phyloP scores from a whole-genome alignment of 495 filamentous ascomycete genomes.

The Aspergillus bridgeri region DNA sequence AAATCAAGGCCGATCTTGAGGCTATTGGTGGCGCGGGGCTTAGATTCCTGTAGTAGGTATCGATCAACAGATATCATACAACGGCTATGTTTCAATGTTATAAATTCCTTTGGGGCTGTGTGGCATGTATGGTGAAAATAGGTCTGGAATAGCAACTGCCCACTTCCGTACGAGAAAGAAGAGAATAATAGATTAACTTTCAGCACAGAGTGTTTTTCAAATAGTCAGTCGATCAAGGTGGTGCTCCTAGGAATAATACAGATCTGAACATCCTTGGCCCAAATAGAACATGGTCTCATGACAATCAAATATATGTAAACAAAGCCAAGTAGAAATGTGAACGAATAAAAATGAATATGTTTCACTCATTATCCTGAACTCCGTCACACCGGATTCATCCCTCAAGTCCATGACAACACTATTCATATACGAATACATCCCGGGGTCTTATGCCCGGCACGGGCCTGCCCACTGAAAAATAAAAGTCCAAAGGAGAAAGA shows the following conservation, averaged over 20 bases:
- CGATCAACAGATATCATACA: not conserved
- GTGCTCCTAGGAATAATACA: not conserved
- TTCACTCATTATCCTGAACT: not conserved
- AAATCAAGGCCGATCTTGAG: conserved; percentile 57
- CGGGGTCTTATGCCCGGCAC: not conserved
- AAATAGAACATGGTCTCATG: conserved; percentile 27
- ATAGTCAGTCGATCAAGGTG: conserved; percentile 17
- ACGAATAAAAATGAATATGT: conserved; percentile 7
- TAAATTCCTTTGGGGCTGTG: not conserved
- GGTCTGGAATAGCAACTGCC: not conserved
- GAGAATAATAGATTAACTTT: not conserved
- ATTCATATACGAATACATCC: not conserved
- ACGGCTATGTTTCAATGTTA: not conserved
- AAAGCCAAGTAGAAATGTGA: conserved; percentile 16
- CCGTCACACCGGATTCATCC: not conserved
- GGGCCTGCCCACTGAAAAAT: not conserved
- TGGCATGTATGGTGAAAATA: not conserved
- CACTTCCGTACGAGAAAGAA: not conserved
- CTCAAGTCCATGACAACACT: not conserved
- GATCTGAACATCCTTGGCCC: not conserved
- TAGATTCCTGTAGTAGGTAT: conserved; percentile 37
- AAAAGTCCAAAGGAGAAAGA: too few relatives aligned
- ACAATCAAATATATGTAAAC: conserved; percentile 26
- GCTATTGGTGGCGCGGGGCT: conserved; percentile 58
- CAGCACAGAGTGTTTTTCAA: not conserved